These are phyloP conservation scores for Mycena latifolia DNA, from an alignment of 768 basidiomycete species.

Conservation along the genomic window DNA sequence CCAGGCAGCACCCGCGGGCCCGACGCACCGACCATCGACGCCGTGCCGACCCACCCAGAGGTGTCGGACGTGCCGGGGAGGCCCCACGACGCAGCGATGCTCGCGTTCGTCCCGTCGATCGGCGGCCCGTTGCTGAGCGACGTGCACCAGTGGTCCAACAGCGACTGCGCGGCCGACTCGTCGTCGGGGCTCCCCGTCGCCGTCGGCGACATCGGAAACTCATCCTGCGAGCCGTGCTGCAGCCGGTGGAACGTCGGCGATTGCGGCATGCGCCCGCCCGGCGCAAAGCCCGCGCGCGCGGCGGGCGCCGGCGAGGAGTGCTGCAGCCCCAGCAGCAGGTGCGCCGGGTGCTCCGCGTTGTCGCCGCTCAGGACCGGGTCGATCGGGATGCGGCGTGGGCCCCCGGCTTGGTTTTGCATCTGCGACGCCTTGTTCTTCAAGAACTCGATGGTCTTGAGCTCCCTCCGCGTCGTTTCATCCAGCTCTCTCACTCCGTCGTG, in stretches of 20 bases:
- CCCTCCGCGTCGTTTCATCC: slow-evolving; percentile 86
- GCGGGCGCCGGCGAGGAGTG: slow-evolving; percentile 52
- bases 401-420: slow-evolving; percentile 52
- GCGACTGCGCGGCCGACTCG: slow-evolving; percentile 78
- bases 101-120: slow-evolving; percentile 61
- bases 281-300: slow-evolving; percentile 37
- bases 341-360: slow-evolving; percentile 59
- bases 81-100: slow-evolving; percentile 68
- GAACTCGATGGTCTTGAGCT: slow-evolving; percentile 89
- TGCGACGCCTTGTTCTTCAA: slow-evolving; percentile 77
- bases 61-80: slow-evolving; percentile 69
- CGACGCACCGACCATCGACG: slow-evolving; percentile 53
- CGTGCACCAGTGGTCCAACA: slow-evolving; percentile 89
- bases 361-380: slow-evolving; percentile 44
- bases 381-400: slow-evolving; percentile 41
- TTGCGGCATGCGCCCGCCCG: slow-evolving; percentile 47
- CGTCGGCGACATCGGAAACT: slow-evolving; percentile 68
- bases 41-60: slow-evolving; percentile 67
- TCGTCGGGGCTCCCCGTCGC: slow-evolving; percentile 85
- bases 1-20: slow-evolving; percentile 62
- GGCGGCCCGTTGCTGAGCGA: slow-evolving; percentile 76
- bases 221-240: slow-evolving; percentile 59
- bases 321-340: slow-evolving; percentile 63
- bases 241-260: slow-evolving; percentile 73
- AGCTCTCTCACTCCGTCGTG: slow-evolving; percentile 74